Conservation (phyloP, 345 rosid species). For the Eucalyptus leucophloia region DNA sequence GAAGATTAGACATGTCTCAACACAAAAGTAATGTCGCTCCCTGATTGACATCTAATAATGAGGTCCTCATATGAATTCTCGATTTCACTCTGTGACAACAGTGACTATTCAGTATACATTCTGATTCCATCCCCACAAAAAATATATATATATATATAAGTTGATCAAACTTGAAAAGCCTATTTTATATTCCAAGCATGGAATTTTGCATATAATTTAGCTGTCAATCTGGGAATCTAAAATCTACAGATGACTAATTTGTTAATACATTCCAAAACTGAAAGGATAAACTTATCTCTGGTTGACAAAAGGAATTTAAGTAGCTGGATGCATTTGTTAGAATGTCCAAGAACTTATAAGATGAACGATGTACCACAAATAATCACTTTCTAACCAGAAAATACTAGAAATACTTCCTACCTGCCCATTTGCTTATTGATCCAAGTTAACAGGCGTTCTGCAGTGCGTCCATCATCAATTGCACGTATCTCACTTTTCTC, state of each 20-base stretch:
- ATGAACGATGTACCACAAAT: background rate
- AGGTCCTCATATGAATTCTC: background rate
- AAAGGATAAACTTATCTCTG: background rate
- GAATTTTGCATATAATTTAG: background rate
- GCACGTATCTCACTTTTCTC: conserved; percentile 38
- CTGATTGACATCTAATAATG: background rate
- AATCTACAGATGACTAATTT: background rate
- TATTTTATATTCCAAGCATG: background rate
- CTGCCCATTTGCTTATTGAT: conserved; percentile 84
- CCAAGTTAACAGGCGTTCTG: conserved; percentile 78
- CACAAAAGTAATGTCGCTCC: background rate
- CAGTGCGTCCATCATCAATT: conserved; percentile 72
- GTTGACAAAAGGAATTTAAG: background rate
- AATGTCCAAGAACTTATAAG: background rate
- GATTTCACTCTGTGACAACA: background rate
- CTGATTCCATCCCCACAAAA: background rate
- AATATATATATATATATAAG: background rate
- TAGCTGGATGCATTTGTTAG: background rate
- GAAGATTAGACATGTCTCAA: background rate
- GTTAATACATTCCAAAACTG: background rate
- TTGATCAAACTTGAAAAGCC: background rate
- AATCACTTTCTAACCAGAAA: background rate
- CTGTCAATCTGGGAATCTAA: background rate
- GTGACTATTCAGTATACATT: background rate
- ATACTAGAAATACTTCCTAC: conserved; percentile 20